Base-by-base conservation (phyloP, 192 early-diverging fungal genomes). In the Coemansia sp. region DNA sequence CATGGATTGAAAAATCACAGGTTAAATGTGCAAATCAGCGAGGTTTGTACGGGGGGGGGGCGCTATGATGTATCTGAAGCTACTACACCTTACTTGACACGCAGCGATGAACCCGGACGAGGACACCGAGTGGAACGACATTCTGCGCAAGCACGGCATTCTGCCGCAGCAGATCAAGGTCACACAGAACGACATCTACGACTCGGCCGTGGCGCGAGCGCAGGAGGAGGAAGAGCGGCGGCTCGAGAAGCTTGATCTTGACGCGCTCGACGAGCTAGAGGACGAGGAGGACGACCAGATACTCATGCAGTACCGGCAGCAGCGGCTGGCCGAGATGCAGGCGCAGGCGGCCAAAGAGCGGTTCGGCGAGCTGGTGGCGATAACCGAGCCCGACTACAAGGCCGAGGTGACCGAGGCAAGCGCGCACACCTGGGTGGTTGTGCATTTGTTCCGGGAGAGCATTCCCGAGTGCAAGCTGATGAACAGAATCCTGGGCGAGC, bases 311-410 rank as follows among this genome's bases (percentile, higher is more conserved):
- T 92, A 90, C 56, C 84, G 85, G 73, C 71, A 85, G 74, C 82
- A 90, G 57, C 84, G 94, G 7, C 66, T 99, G 60, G 82, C 85
- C n/a, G 90, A 94, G 50, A 87, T 99, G 69, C 81, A 89, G 43
- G 80, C 84, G 28, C 73, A 82, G 42, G 70, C 83, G 10, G 65
- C 70, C 15, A 79, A 83, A 34, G 90, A 89, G 65, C 90, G 87
- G 52, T 99, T 82, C 70, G 96, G 96, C 30, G 79, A 85, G 28
- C 83, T 97, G 5, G 58, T 63, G 5, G 84, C 94, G 31, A 95
- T 99, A 20, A 91, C 89, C 2, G 92, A 97, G 79, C 90, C 96
- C 0, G 92, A 99, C 49, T 99, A 91, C 68, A 72, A 85, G 32
- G 63, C 60, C 29, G 87, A 95, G 69, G 94, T 99, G 2, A 92